These are phyloP conservation scores for Rutstroemia sp. DNA, from an alignment of 2,329 filamentous ascomycete genomes.

Conservation along the genomic window DNA sequence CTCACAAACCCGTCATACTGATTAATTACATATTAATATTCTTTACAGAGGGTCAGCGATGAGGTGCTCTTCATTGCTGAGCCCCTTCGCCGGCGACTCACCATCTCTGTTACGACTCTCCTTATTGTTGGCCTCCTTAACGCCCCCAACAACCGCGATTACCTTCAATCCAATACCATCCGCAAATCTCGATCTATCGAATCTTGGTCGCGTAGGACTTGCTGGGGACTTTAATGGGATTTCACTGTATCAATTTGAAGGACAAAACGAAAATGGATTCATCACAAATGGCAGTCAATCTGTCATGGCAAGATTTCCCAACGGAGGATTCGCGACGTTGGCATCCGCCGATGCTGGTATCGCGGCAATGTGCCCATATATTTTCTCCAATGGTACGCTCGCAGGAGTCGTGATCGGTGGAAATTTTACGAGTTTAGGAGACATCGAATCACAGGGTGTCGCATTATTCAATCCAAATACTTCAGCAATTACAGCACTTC, in stretches of 20 bases:
- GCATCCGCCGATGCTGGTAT: constrained; percentile 78
- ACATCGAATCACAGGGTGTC: constrained; percentile 66
- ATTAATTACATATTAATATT: constrained; percentile 11
- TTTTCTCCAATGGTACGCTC: constrained; percentile 55
- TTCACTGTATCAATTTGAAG: constrained; percentile 79
- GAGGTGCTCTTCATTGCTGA: constrained; percentile 28
- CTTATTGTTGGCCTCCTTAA: constrained; percentile 31
- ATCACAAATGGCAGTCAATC: constrained; percentile 73
- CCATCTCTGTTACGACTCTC: constrained; percentile 34
- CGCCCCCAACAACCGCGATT: constrained; percentile 41
- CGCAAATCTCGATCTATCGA: constrained; percentile 68
- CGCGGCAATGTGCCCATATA: constrained; percentile 77
- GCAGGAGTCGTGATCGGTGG: constrained; percentile 80
- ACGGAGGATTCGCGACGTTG: constrained; percentile 71
- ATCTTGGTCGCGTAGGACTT: constrained; percentile 76
- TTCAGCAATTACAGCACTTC: constrained; percentile 61
- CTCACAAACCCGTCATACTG: constrained; percentile 10
- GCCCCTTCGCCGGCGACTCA: constrained; percentile 19
- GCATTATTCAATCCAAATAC: constrained; percentile 74
- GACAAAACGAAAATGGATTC: constrained; percentile 63
- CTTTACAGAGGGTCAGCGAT: constrained; percentile 22
- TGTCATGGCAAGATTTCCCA: constrained; percentile 74
- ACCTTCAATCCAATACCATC: constrained; percentile 56
- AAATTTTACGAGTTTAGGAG: constrained; percentile 88
- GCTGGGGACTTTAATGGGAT: constrained; percentile 87